phyloP scores from a whole-genome alignment of 176 grass and related monocot species.

The Elaeis guineensis region DNA sequence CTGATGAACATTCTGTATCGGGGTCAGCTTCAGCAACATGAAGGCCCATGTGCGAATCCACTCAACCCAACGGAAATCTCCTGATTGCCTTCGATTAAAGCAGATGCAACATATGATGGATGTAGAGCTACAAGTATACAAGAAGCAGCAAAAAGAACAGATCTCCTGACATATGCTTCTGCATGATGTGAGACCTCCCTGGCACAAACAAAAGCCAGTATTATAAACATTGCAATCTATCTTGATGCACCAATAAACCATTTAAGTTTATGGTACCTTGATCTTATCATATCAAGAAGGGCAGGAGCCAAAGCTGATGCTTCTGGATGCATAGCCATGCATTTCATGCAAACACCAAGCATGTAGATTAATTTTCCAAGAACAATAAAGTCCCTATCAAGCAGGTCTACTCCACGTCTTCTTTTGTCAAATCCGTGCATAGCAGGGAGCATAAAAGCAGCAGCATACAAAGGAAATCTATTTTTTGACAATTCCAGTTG shows the following conservation, averaged over 20 bases:
- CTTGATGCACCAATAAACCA: not conserved
- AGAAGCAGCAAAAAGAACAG: constrained; percentile 79
- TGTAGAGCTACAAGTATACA: constrained; percentile 82
- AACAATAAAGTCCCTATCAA: constrained; percentile 81
- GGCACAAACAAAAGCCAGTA: constrained; percentile 18
- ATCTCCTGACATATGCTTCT: constrained; percentile 94
- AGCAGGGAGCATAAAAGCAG: constrained; percentile 91
- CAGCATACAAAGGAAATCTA: constrained; percentile 87
- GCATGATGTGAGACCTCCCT: constrained; percentile 72
- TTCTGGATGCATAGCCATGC: constrained; percentile 83
- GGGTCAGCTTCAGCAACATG: constrained; percentile 74
- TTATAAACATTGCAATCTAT: not conserved
- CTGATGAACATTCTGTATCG: constrained; percentile 71
- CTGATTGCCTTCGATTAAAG: constrained; percentile 73
- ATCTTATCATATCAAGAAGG: constrained; percentile 87
- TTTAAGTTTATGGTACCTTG: constrained; percentile 42
- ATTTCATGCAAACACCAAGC: constrained; percentile 96
- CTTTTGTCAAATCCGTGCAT: constrained; percentile 92
- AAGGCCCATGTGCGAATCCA: constrained; percentile 89
- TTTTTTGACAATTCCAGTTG: constrained; percentile 53
- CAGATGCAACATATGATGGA: constrained; percentile 68
- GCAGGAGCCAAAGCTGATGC: constrained; percentile 71
- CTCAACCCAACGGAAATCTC: constrained; percentile 65
- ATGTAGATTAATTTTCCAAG: constrained; percentile 93
- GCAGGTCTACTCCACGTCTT: constrained; percentile 69